Evolutionary conservation across 2,329 filamentous ascomycete species (phyloP).

Genomic region (Paracamarosporium sp.): DNA sequence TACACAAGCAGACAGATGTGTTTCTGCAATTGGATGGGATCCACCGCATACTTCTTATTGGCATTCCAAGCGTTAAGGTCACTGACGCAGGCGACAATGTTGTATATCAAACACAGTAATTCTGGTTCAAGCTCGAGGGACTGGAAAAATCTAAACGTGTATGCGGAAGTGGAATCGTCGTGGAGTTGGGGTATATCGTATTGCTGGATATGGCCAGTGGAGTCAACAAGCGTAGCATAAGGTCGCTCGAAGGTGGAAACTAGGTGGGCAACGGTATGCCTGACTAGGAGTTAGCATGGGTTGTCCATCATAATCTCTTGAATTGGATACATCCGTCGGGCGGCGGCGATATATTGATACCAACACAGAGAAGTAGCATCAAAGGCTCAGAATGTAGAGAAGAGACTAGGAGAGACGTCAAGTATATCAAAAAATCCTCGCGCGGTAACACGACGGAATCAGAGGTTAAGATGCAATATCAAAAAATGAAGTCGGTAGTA

Average conservation of each 20-base stretch:
- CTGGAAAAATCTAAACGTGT: conserved; percentile 26
- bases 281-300: conserved; percentile 18
- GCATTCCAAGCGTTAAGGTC: conserved; percentile 33
- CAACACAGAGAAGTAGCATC: too few relatives aligned
- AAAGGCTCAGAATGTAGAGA: too few relatives aligned
- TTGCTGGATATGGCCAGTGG: conserved; percentile 25
- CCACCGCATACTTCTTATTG: conserved; percentile 17
- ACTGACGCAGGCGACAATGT: conserved; percentile 23
- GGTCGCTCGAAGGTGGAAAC: conserved; percentile 38
- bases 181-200: conserved; percentile 27
- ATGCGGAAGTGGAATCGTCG: conserved; percentile 14
- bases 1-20: conserved; percentile 34
- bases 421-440: too few relatives aligned
- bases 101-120: conserved; percentile 27
- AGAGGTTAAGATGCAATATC: not conserved
- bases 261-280: conserved; percentile 41
- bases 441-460: not conserved
- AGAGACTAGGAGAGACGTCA: too few relatives aligned
- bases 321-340: too few relatives aligned
- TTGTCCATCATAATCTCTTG: not conserved
- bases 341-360: too few relatives aligned
- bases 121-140: conserved; percentile 22
- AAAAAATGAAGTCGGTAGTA: not conserved
- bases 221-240: conserved; percentile 31
- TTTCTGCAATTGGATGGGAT: conserved; percentile 40